Percentiles rank a stretch among this genome's conserved stretches.
Evolutionary conservation across 139 green algal genomes (phyloP).

Genomic region (Microglena sp.): DNA sequence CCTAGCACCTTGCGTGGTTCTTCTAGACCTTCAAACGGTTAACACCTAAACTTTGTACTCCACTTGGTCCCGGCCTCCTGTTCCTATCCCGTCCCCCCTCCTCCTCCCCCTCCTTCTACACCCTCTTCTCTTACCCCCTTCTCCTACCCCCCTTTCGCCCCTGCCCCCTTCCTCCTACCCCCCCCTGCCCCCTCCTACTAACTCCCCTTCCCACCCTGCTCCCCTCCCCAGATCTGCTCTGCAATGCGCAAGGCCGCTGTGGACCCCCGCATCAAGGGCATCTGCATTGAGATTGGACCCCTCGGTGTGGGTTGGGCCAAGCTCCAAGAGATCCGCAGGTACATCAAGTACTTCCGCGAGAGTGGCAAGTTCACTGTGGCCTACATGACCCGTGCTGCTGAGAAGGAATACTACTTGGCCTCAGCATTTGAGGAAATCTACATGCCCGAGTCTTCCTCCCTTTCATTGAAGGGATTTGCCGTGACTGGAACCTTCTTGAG

Average conservation of each 20-base stretch:
- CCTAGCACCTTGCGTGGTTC: no score
- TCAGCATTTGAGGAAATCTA: conserved; percentile 77
- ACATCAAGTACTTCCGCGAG: conserved; percentile 29
- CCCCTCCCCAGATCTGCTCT: conserved; percentile 53
- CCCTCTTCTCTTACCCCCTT: neutral
- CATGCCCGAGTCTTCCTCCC: conserved; percentile 59
- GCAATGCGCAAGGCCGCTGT: conserved; percentile 76
- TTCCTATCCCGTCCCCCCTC: no score
- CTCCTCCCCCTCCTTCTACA: no score
- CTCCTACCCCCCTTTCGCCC: neutral
- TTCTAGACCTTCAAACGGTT: no score
- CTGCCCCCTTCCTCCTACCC: no score
- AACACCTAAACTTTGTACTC: no score
- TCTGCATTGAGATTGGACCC: conserved; percentile 79
- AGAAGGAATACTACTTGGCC: conserved; percentile 92
- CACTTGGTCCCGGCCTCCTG: no score
- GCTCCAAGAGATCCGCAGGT: conserved; percentile 64
- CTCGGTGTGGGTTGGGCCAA: conserved; percentile 58
- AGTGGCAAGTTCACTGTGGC: conserved; percentile 78
- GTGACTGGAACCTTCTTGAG: conserved; percentile 67
- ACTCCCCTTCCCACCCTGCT: neutral
- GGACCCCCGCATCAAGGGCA: conserved; percentile 63
- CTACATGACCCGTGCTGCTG: conserved; percentile 53
- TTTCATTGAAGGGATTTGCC: conserved; percentile 71
- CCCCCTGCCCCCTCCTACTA: no score